Evolutionary conservation across 768 basidiomycete species (phyloP), one percentile per base, ranked within the genome.

Genomic region (Leucosporidium yakuticum): DNA sequence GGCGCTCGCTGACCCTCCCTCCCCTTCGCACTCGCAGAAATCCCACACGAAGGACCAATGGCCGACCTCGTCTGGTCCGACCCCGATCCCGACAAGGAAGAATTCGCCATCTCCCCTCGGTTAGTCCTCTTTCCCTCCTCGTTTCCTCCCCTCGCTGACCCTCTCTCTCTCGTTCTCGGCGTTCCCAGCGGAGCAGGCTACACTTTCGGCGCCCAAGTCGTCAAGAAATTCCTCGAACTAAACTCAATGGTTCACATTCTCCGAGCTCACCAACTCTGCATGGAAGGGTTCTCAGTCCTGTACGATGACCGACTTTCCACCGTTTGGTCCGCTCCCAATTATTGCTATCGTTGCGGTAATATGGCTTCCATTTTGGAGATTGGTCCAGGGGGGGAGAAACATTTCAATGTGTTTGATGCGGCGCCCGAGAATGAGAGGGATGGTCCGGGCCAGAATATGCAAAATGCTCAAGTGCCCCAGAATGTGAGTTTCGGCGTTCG

Each of bases 21-120:
- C 34, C 29, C 14, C 34, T 20, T 57, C 20, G 8, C 58, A 14
- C 15, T n/a, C 61, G 9, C 76, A 93, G 96, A 99, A 82, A 98
- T 99, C 67, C 96, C 96, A 53, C 96, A 98, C 75, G 96, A 99
- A 79, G 96, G 96, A 5, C 95, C 96, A 32, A 98, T 99, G 93
- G 95, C 95, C 19, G 96, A 99, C 83, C 84, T 99, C 34, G 96
- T 99, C 2, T 99, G 96, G 96, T 97, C 94, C 55, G 96, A 99
- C 84, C 96, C 96, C 47, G 96, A 99, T 80, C 86, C 91, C 48
- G 96, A 99, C 79, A 99, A 98, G 79, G 96, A 98, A 79, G 96
- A 98, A 76, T 99, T 98, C 78, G 95, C 96, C 34, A 98, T 99
- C 80, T 96, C 93, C 68, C 95, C 95, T 65, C 86, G 95, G 93